phyloP scores from a whole-genome alignment of 2,329 filamentous ascomycete species.

The Cordyceps tenuipes region DNA sequence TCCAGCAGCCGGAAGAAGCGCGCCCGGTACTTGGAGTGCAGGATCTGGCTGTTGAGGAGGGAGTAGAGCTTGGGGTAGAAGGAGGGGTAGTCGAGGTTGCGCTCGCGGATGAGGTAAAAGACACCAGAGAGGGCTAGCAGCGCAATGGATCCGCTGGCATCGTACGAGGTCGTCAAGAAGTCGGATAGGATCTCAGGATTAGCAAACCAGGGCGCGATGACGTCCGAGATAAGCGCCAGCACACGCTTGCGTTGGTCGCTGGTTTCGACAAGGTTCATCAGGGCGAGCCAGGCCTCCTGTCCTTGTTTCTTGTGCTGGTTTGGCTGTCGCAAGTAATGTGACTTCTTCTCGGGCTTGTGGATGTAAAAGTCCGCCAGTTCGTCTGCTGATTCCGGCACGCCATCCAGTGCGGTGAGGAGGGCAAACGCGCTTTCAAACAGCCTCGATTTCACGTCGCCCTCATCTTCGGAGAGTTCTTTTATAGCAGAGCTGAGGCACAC shows the following conservation, averaged over 20 bases:
- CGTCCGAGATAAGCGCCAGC: slow-evolving; percentile 64
- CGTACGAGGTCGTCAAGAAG: slow-evolving; percentile 91
- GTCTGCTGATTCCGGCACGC: slow-evolving; percentile 57
- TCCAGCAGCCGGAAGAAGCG: slow-evolving; percentile 89
- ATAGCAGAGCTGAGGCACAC: slow-evolving; percentile 18
- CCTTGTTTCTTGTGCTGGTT: slow-evolving; percentile 68
- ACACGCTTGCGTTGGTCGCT: slow-evolving; percentile 72
- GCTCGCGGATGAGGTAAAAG: slow-evolving; percentile 87
- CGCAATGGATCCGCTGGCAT: slow-evolving; percentile 77
- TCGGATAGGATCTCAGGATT: slow-evolving; percentile 88
- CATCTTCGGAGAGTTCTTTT: slow-evolving; percentile 16
- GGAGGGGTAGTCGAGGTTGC: slow-evolving; percentile 90
- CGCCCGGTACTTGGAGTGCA: slow-evolving; percentile 91
- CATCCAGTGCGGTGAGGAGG: slow-evolving; percentile 59
- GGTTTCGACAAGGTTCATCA: slow-evolving; percentile 60
- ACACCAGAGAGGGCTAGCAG: slow-evolving; percentile 85
- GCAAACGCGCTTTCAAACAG: slow-evolving; percentile 51
- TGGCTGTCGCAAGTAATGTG: slow-evolving; percentile 56
- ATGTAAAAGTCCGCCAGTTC: slow-evolving; percentile 64
- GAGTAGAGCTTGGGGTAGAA: slow-evolving; percentile 95
- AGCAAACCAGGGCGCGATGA: slow-evolving; percentile 81
- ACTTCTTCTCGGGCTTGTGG: slow-evolving; percentile 55
- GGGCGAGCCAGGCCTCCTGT: slow-evolving; percentile 77
- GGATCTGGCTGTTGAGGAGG: slow-evolving; percentile 71
- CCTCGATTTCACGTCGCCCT: slow-evolving; percentile 15